Percentiles rank a stretch among this genome's conserved stretches.
phyloP scores from a whole-genome alignment of 768 basidiomycete species.

The Tricholoma sp. region DNA sequence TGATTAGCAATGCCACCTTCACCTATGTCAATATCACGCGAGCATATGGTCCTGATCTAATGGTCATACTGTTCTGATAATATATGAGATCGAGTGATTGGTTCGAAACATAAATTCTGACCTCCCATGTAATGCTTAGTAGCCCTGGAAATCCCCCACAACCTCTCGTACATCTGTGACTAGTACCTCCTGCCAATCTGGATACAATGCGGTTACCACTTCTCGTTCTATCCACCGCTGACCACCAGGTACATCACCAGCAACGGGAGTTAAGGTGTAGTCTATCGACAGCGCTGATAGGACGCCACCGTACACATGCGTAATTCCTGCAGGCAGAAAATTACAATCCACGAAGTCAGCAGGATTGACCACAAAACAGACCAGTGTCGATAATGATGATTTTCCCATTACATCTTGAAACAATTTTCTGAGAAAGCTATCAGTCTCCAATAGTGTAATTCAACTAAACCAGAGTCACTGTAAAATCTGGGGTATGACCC shows the following conservation, averaged over 20 bases:
- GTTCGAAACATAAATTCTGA: background rate
- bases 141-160: conserved; percentile 31
- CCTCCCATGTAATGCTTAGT: background rate
- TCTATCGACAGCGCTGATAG: conserved; percentile 85
- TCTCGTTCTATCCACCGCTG: conserved; percentile 44
- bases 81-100: too few relatives aligned
- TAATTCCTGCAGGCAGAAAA: conserved; percentile 56
- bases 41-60: too few relatives aligned
- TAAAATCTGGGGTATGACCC: conserved; percentile 95
- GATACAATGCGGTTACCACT: conserved; percentile 46
- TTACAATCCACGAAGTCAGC: background rate
- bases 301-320: conserved; percentile 90
- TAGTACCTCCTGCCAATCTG: conserved; percentile 40
- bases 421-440: too few relatives aligned
- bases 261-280: conserved; percentile 70
- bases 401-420: conserved; percentile 77
- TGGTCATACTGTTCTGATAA: too few relatives aligned
- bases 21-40: too few relatives aligned
- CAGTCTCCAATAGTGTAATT: too few relatives aligned
- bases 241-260: conserved; percentile 19
- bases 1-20: too few relatives aligned
- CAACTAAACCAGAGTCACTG: conserved; percentile 30
- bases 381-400: conserved; percentile 96
- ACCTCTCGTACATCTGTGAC: conserved; percentile 43
- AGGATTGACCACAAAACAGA: conserved; percentile 15